Evolutionary conservation across 2,329 filamentous ascomycete species (phyloP).

Genomic region (Ceratocystis diversiconidia): DNA sequence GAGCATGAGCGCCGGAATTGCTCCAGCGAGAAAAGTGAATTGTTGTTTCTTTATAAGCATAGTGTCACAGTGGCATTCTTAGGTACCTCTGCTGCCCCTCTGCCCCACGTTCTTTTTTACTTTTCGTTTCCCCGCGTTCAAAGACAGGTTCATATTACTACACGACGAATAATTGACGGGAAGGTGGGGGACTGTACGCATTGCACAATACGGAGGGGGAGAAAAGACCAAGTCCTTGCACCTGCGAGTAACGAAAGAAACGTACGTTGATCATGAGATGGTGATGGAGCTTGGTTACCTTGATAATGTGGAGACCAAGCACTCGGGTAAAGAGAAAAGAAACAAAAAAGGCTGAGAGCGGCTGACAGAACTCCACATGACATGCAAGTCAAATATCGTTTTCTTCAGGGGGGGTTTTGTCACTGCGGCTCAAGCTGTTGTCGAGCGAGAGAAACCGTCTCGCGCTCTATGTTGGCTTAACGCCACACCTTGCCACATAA

Average conservation of each 20-base stretch:
- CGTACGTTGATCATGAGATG: slow-evolving; percentile 15
- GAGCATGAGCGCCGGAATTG: too few relatives aligned
- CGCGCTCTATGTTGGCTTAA: too few relatives aligned
- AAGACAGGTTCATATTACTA: not conserved
- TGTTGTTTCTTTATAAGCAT: not conserved
- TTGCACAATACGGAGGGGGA: not conserved
- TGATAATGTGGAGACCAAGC: not conserved
- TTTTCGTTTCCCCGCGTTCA: not conserved
- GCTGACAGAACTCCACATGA: not conserved
- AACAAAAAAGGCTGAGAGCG: not conserved
- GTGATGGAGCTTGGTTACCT: not conserved
- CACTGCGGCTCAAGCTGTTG: not conserved
- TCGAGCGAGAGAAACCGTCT: not conserved
- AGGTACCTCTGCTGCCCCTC: not conserved
- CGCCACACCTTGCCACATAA: not conserved
- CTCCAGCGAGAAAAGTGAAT: too few relatives aligned
- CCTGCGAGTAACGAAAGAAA: slow-evolving; percentile 2
- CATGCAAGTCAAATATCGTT: not conserved
- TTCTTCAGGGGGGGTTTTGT: not conserved
- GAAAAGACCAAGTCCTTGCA: not conserved
- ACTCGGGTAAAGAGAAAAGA: not conserved
- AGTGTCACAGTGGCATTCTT: not conserved
- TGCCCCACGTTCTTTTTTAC: not conserved
- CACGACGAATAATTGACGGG: too few relatives aligned
- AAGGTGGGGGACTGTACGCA: not conserved